Base-by-base conservation (phyloP, 1,284 basidiomycete species). In the Tilletia indica region DNA sequence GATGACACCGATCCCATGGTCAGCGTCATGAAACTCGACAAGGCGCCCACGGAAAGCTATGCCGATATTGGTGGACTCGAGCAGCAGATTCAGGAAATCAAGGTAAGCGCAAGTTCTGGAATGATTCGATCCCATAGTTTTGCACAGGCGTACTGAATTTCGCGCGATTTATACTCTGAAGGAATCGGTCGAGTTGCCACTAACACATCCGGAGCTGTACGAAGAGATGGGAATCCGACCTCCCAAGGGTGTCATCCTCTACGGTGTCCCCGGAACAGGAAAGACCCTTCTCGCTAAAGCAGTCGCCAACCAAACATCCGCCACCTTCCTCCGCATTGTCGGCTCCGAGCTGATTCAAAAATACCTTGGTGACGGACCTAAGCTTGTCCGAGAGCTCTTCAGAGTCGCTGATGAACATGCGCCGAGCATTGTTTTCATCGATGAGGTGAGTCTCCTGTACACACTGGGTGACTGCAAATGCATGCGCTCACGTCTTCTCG, bases 151-250 rank as follows among this genome's bases (percentile, higher is more conserved):
- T 8, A 45, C 19, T n/a, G 63, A 61, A 70, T 68, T 49, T 54
- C 66, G 67, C 49, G 68, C 67, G 4, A 3, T 16, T n/a, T 21
- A 6, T 4, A 5, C n/a, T 36, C 5, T 42, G 47, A 75, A 94
- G 91, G 96, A 99, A 91, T 93, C 96, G 34, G 96, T 99, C 73
- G 97, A 99, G 85, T 88, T 99, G 67, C 97, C 97, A 0, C 88
- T 99, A 66, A 99, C 96, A 19, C 97, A 99, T 85, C 97, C 97
- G 9, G 97, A 99, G 84, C 87, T 99, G 54, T 99, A 99, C 86
- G 96, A 99, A 85, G 96, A 99, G 87, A 98, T 99, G 97, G 97
- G 97, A 73, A 98, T 99, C 86, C 92, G 92, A 79, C 96, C 96
- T 49, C 97, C 97, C 47, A 99, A 99, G 85, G 97, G 97, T 87